These are phyloP conservation scores for Hura crepitans DNA, from an alignment of 441 rosid genomes.

Conservation along the genomic window DNA sequence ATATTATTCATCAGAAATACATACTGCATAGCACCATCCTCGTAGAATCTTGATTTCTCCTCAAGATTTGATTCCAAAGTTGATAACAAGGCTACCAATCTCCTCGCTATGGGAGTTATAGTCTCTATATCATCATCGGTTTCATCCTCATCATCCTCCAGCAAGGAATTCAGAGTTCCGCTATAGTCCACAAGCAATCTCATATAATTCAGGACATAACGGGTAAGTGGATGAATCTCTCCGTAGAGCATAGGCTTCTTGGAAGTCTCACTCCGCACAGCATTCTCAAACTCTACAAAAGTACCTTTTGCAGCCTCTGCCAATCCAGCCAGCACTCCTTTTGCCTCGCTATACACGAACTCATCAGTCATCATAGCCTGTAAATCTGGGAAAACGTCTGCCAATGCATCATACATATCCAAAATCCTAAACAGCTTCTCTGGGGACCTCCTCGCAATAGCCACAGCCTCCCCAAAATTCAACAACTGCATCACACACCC, in stretches of 20 bases:
- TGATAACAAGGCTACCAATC: conserved; percentile 56
- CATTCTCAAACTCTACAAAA: conserved; percentile 88
- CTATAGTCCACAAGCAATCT: conserved; percentile 83
- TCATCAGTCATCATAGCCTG: conserved; percentile 56
- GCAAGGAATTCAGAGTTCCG: conserved; percentile 53
- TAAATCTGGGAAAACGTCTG: conserved; percentile 48
- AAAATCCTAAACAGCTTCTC: conserved; percentile 91
- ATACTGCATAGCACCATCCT: conserved; percentile 54
- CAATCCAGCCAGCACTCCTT: conserved; percentile 57
- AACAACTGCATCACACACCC: conserved; percentile 78
- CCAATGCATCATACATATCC: conserved; percentile 85
- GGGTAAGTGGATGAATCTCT: conserved; percentile 92
- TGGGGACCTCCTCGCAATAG: conserved; percentile 67
- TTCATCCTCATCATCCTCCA: conserved; percentile 51
- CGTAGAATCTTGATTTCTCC: conserved; percentile 81
- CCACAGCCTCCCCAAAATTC: conserved; percentile 89
- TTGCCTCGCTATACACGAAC: conserved; percentile 53
- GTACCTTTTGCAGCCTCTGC: conserved; percentile 82
- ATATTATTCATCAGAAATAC: conserved; percentile 89
- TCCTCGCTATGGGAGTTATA: conserved; percentile 50
- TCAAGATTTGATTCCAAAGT: conserved; percentile 68
- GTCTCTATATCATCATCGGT: conserved; percentile 35
- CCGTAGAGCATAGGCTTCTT: conserved; percentile 76
- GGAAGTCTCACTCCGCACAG: conserved; percentile 67
- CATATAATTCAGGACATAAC: conserved; percentile 91